These are phyloP conservation scores for Lophiostoma macrostomum DNA, from an alignment of 495 filamentous ascomycete genomes.

Conservation along the genomic window DNA sequence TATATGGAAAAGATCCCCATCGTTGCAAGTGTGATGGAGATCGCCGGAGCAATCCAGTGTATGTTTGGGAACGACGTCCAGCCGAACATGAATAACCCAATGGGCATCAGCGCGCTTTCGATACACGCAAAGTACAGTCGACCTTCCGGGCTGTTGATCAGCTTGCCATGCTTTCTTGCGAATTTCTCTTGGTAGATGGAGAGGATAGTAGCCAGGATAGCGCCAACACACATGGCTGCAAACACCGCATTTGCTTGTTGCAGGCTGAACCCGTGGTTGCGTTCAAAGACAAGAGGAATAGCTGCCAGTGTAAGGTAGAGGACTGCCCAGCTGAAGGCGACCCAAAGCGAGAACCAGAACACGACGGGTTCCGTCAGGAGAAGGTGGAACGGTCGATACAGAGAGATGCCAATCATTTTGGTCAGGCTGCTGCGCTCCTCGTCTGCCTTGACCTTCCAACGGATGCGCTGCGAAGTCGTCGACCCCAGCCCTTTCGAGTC, in stretches of 20 bases:
- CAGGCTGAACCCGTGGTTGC: conserved; percentile 65
- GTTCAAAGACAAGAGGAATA: conserved; percentile 73
- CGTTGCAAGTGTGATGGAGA: conserved; percentile 69
- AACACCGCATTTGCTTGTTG: conserved; percentile 72
- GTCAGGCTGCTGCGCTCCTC: conserved; percentile 68
- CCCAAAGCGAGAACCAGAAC: conserved; percentile 92
- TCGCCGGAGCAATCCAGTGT: conserved; percentile 73
- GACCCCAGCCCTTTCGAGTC: neutral
- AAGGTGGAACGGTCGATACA: conserved; percentile 79
- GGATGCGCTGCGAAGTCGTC: conserved; percentile 54
- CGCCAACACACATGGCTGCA: conserved; percentile 65
- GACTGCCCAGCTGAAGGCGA: conserved; percentile 84
- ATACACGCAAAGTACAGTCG: conserved; percentile 82
- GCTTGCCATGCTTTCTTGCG: conserved; percentile 42
- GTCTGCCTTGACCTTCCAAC: conserved; percentile 83
- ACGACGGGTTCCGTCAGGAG: conserved; percentile 89
- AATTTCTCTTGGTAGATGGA: conserved; percentile 70
- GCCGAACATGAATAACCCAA: conserved; percentile 80
- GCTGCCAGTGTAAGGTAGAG: conserved; percentile 80
- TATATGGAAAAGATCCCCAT: conserved; percentile 91
- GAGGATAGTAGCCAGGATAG: conserved; percentile 65
- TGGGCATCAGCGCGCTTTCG: conserved; percentile 64
- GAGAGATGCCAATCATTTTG: conserved; percentile 72
- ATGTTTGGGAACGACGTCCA: conserved; percentile 66
- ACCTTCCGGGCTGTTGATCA: conserved; percentile 64